Percentiles rank a stretch among this genome's conserved stretches.
Evolutionary conservation across 2,329 filamentous ascomycete species (phyloP).

Genomic region (Diaporthe batatas): DNA sequence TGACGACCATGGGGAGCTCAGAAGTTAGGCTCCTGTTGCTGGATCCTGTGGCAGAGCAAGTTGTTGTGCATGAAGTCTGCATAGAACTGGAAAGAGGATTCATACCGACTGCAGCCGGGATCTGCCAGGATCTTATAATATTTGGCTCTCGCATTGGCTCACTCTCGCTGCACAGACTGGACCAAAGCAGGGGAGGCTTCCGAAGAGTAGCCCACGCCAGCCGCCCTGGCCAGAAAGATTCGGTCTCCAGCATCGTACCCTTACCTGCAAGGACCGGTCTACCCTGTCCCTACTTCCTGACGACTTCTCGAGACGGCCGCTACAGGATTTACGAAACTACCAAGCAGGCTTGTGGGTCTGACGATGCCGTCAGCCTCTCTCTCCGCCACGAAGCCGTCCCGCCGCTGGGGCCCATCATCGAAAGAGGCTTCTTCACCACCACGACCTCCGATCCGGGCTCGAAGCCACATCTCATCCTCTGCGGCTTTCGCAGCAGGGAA

Average conservation of each 20-base stretch:
- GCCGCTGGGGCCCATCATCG: slow-evolving; percentile 81
- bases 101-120: slow-evolving; percentile 61
- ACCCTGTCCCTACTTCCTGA: slow-evolving; percentile 66
- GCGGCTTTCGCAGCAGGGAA: slow-evolving; percentile 83
- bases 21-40: slow-evolving; percentile 60
- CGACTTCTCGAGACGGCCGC: slow-evolving; percentile 81
- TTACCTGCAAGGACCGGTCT: slow-evolving; percentile 53
- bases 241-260: slow-evolving; percentile 75
- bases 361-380: slow-evolving; percentile 49
- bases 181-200: slow-evolving; percentile 46
- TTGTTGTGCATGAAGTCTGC: slow-evolving; percentile 48
- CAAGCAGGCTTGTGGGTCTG: slow-evolving; percentile 38
- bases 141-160: slow-evolving; percentile 68
- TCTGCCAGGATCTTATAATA: slow-evolving; percentile 58
- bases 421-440: slow-evolving; percentile 73
- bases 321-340: slow-evolving; percentile 73
- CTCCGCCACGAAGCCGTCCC: slow-evolving; percentile 77
- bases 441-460: slow-evolving; percentile 45
- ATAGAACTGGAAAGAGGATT: slow-evolving; percentile 62
- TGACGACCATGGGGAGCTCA: slow-evolving; percentile 61
- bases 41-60: slow-evolving; percentile 48
- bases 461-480: slow-evolving; percentile 73
- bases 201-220: slow-evolving; percentile 52
- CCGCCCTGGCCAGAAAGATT: slow-evolving; percentile 63
- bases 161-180: slow-evolving; percentile 54